These are phyloP conservation scores for Candida taoyuanica DNA, from an alignment of 805 yeast species.

Conservation along the genomic window DNA sequence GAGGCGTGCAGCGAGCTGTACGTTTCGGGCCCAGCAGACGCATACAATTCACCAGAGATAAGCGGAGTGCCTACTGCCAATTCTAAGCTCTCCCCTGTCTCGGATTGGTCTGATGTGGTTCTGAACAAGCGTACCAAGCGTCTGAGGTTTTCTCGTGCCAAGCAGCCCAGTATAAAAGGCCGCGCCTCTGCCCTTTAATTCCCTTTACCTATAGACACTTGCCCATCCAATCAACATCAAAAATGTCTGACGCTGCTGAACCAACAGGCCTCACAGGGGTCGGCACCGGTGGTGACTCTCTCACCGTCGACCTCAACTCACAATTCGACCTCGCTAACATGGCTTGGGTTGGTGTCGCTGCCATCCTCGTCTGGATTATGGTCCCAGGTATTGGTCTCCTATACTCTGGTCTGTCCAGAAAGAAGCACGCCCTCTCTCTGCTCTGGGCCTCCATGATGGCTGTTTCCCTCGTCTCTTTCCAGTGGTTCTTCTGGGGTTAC, in stretches of 20 bases:
- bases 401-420: slow-evolving; percentile 90
- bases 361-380: slow-evolving; percentile 89
- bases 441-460: slow-evolving; percentile 95
- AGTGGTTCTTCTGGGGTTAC: slow-evolving; percentile 99
- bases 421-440: slow-evolving; percentile 91
- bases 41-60: no score
- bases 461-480: slow-evolving; percentile 75
- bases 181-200: neutral
- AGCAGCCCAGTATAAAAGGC: no score
- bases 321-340: slow-evolving; percentile 71
- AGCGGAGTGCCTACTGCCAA: no score
- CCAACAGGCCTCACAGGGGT: slow-evolving; percentile 46
- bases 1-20: neutral
- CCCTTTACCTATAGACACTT: neutral
- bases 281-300: slow-evolving; percentile 79
- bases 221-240: slow-evolving; percentile 1
- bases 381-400: slow-evolving; percentile 92
- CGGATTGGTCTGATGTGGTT: no score
- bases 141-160: no score
- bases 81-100: no score
- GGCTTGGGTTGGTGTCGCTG: slow-evolving; percentile 81
- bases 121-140: no score
- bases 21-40: no score
- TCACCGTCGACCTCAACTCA: slow-evolving; percentile 64
- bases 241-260: slow-evolving; percentile 29